Evolutionary conservation across 2,329 filamentous ascomycete genomes (phyloP).

Genomic region (Fusarium pseudonygamai): DNA sequence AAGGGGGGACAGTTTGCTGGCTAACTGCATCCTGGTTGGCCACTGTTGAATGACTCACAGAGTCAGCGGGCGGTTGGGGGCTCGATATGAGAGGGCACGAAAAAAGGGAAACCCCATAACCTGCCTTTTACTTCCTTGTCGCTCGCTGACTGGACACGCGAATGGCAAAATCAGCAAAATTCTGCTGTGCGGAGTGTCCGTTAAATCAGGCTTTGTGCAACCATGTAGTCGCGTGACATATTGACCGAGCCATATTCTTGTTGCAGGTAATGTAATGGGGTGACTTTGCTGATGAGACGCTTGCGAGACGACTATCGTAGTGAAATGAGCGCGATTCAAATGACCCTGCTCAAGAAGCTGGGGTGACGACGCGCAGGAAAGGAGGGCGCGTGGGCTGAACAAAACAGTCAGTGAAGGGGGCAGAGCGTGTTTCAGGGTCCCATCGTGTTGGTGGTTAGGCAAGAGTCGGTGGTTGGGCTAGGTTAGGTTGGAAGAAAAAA

Average conservation of each 20-base stretch:
- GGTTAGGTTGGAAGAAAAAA: constrained; percentile 17
- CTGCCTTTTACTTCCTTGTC: constrained; percentile 14
- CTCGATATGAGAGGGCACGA: constrained; percentile 14
- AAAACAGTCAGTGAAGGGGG: constrained; percentile 38
- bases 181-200: constrained; percentile 30
- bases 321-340: background rate
- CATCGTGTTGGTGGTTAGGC: constrained; percentile 35
- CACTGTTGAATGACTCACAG: constrained; percentile 42
- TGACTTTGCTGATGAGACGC: constrained; percentile 36
- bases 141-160: constrained; percentile 5
- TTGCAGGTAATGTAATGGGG: background rate
- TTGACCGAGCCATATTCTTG: background rate
- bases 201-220: constrained; percentile 16
- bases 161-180: constrained; percentile 21
- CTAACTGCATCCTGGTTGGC: constrained; percentile 37
- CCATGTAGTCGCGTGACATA: background rate
- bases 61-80: constrained; percentile 33
- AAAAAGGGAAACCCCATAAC: constrained; percentile 39
- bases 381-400: constrained; percentile 24
- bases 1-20: constrained; percentile 32
- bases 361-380: constrained; percentile 32
- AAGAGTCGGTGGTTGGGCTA: constrained; percentile 33
- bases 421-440: constrained; percentile 43
- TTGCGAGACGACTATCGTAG: constrained; percentile 28
- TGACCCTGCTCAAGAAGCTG: constrained; percentile 1